Evolutionary conservation across 148 eudicot species (phyloP), one percentile per base, ranked within the genome.

Genomic region (Arbutus unedo): DNA sequence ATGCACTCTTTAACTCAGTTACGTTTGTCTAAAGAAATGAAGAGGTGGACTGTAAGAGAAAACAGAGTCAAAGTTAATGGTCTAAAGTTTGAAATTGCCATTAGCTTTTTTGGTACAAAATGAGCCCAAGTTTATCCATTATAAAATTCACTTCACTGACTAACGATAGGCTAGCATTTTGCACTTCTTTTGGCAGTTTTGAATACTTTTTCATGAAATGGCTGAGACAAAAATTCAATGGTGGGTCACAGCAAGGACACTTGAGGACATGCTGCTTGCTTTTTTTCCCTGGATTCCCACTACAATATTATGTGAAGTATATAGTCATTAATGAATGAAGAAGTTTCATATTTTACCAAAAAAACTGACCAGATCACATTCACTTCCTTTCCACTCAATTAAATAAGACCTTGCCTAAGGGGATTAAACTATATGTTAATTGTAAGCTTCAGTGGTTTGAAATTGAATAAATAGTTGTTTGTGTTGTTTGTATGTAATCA

Each of bases 171-270:
- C 59, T 55, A 38, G 41, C 79, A 77, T 53, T 54, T 15, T 16
- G 23, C 48, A 21, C 79, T 21, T 51, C 79, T 54, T 76, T 67
- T 43, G 45, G 23, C 41, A 76, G 57, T 78, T 68, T 54, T 83
- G 80, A 83, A 31, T 68, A 23, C 77, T 68, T 78, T 83, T 54
- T 21, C 43, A 57, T 15, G 79, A 31, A 84, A 79, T 86, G 82
- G 82, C 85, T 76, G 81, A 66, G 95, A 92, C 97, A 89, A 91
- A 84, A 90, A 91, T 88, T 91, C 93, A 85, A 90, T 88, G 83
- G 93, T 91, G 96, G 94, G 94, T 86, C 92, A 88, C 66, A 47
- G 81, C 72, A 74, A 87, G 83, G 77, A 87, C 86, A 89, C 79
- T 85, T 60, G 60, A 44, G 83, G 83, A 83, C 79, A 83, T 83